Evolutionary conservation across 495 filamentous ascomycete genomes (phyloP).

Genomic region (Sordaria brevicollis): DNA sequence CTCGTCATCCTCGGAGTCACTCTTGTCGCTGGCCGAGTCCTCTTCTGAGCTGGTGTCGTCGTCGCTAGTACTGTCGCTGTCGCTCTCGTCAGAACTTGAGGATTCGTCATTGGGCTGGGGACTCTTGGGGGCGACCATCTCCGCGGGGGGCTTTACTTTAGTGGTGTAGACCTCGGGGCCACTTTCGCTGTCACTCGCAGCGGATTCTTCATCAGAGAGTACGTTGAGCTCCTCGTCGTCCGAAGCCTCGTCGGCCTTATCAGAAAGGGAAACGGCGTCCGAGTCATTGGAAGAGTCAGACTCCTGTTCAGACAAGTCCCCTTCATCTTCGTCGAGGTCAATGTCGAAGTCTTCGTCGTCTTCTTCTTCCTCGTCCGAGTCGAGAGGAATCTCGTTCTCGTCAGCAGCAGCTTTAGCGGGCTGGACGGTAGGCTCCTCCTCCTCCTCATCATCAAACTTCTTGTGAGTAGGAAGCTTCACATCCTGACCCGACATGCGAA

Average conservation of each 20-base stretch:
- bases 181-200: constrained; percentile 8
- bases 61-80: constrained; percentile 5
- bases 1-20: neutral
- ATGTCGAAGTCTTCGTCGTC: too few species aligned
- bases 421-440: constrained; percentile 9
- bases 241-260: neutral
- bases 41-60: constrained; percentile 1
- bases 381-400: neutral
- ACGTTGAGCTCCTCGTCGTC: neutral
- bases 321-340: neutral
- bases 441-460: constrained; percentile 21
- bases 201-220: constrained; percentile 7
- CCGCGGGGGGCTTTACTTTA: neutral
- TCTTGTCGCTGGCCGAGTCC: neutral
- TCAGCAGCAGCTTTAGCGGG: neutral
- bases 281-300: constrained; percentile 12
- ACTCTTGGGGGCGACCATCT: neutral
- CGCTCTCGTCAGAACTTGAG: constrained; percentile 3
- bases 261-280: constrained; percentile 3
- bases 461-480: constrained; percentile 22
- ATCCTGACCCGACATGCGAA: constrained; percentile 16
- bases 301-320: constrained; percentile 7
- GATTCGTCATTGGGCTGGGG: neutral
- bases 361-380: neutral
- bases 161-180: constrained; percentile 4